Percentiles rank a stretch among this genome's conserved stretches.
Conservation (phyloP, 768 basidiomycete species). For the Ramaria sp. region DNA sequence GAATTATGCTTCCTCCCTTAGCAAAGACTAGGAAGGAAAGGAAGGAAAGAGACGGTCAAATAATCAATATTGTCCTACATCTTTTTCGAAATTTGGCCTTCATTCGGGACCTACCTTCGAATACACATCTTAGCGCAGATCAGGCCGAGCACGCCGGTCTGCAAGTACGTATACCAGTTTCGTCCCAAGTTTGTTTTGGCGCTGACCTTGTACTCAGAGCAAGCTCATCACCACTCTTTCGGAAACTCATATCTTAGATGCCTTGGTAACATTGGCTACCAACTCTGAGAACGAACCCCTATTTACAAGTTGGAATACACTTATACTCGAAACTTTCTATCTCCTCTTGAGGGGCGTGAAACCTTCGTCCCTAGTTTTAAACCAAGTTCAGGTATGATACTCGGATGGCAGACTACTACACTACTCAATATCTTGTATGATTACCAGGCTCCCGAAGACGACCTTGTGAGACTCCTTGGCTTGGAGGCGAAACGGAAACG, state of each 20-base stretch:
- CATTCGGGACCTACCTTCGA: constrained; percentile 76
- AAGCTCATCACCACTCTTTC: constrained; percentile 61
- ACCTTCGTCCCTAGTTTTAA: constrained; percentile 38
- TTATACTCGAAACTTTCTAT: constrained; percentile 89
- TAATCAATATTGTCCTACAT: constrained; percentile 82
- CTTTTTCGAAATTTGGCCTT: constrained; percentile 90
- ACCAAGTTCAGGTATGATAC: constrained; percentile 54
- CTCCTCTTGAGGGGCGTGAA: constrained; percentile 76
- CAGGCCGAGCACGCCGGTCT: constrained; percentile 69
- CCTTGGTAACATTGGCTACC: constrained; percentile 79
- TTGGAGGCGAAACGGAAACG: constrained; percentile 60
- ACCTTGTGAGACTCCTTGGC: constrained; percentile 66
- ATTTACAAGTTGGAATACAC: constrained; percentile 78
- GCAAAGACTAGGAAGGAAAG: constrained; percentile 62
- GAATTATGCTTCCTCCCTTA: constrained; percentile 68
- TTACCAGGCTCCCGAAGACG: constrained; percentile 23
- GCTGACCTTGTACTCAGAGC: constrained; percentile 25
- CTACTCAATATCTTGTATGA: neutral
- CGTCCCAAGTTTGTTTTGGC: neutral
- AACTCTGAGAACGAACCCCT: constrained; percentile 68
- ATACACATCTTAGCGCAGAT: constrained; percentile 63
- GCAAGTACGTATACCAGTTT: constrained; percentile 32
- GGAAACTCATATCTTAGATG: constrained; percentile 61
- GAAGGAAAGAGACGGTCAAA: constrained; percentile 68
- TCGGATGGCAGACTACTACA: too few relatives aligned